Percentiles rank a stretch among this genome's conserved stretches.
These are phyloP conservation scores for Cercospora sp. DNA, from an alignment of 2,329 filamentous ascomycete species.

Conservation along the genomic window DNA sequence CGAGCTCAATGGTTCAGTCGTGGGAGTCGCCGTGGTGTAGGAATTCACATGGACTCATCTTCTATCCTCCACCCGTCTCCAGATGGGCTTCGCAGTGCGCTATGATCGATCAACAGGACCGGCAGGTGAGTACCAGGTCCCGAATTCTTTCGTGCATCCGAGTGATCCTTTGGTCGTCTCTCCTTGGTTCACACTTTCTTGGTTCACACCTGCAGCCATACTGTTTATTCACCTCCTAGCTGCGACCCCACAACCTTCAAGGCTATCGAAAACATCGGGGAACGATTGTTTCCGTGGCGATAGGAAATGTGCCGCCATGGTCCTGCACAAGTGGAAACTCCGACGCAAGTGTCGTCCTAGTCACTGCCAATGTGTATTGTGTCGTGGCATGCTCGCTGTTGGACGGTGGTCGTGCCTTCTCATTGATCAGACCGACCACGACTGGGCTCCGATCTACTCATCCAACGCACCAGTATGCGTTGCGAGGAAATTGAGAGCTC, in stretches of 20 bases:
- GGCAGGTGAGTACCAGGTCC: background rate
- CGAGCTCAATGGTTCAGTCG: background rate
- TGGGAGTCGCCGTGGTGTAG: background rate
- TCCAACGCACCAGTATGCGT: background rate
- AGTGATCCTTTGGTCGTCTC: background rate
- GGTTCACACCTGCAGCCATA: background rate
- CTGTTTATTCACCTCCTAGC: background rate
- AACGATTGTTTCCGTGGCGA: background rate
- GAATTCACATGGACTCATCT: background rate
- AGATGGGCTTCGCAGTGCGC: background rate
- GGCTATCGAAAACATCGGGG: background rate
- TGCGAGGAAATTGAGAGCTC: background rate
- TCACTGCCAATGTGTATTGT: background rate
- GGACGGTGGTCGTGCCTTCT: background rate
- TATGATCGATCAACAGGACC: background rate
- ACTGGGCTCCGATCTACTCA: background rate
- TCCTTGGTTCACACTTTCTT: background rate
- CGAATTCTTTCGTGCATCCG: background rate
- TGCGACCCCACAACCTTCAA: background rate
- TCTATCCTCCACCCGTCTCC: background rate
- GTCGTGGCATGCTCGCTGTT: background rate
- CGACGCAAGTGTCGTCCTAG: background rate
- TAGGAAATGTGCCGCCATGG: background rate
- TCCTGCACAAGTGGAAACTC: background rate
- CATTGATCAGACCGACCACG: background rate